Base-by-base conservation (phyloP, 108 stramenopile genomes). In the Cyclotella sp. region DNA sequence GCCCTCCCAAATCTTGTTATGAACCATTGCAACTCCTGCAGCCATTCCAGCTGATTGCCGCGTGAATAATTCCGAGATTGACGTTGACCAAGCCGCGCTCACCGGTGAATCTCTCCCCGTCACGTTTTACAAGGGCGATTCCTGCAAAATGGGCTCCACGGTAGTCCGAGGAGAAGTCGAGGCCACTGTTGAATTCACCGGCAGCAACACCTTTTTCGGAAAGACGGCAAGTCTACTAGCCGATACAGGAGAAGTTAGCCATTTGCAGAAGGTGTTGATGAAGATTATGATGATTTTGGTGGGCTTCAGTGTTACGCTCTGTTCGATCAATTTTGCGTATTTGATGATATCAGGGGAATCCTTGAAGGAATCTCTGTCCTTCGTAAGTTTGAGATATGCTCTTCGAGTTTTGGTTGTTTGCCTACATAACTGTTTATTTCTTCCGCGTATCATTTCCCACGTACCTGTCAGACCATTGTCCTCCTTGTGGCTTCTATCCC, bases 41-140 rank as follows among this genome's bases (percentile, higher is more conserved):
- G 79, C 84, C 46, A 79, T 92, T n/a, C 91, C 91, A 9, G 91
- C 91, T 16, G 91, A 92, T 73, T 85, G 86, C 47, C 84, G 84
- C 7, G 75, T 85, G 22, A 85, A 85, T 45, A 12, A 70, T 40
- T 75, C 75, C 8, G 75, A 77, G 18, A 88, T 92, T 61, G 84
- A 89, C 62, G 86, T 88, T 47, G 93, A 94, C 75, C 86, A 94
- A 72, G 87, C 94, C 3, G 90, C 91, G 6, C 82, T 93, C 29
- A 93, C 91, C 0, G 95, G 95, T 43, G 95, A 96, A 77, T 90
- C 95, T 2, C 83, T 93, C 26, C 91, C 95, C n/a, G 89, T 90
- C 18, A 90, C 91, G 15, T 88, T 88, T 67, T 81, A 86, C 77
- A 74, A 88, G 60, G 86, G 84, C 18, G 87, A 85, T 66, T 73